Base-by-base conservation (phyloP, 2,329 filamentous ascomycete species). In the Fusarium incarnatum region DNA sequence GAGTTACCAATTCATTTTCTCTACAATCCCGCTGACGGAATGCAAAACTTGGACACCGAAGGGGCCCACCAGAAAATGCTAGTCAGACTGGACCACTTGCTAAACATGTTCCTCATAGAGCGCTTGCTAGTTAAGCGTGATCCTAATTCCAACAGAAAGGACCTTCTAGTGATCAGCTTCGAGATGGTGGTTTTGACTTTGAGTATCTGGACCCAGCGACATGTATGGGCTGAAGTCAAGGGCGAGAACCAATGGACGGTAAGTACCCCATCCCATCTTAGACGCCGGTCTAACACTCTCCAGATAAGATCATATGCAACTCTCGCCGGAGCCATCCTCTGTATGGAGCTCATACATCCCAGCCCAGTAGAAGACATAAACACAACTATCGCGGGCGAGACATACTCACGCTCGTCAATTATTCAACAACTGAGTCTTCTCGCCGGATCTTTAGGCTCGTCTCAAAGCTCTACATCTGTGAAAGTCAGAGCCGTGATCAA, bases 11-110 rank as follows among this genome's bases (percentile, higher is more conserved):
- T 12, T 18, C 18, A 37, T 37, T n/a, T 37, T 3, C 18, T 37
- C 0, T 37, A 37, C 5, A 18, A 37, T n/a, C 34, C 34, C 3
- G 18, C 18, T 0, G 0, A 6, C 10, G 34, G 34, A 10, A 37
- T 37, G 18, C 34, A 37, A 12, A 2, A 37, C 6, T 1, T 37
- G 34, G 18, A n/a, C 0, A 7, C 6, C 34, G 34, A 37, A n/a
- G 34, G 34, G 6, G 34, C 18, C 4, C 34, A 37, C 4, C 18
- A 37, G 34, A 37, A 11, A 6, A 1, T 37, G 6, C 18, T 37
- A n/a, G 34, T 37, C 9, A n/a, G 34, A 0, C 18, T 37, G 9
- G 34, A 37, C 3, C 34, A 37, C 11, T 6, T 37, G 34, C 18
- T 37, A 2, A 37, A 37, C 34, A 37, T 37, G 34, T 37, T 37